phyloP scores from a whole-genome alignment of 2,329 filamentous ascomycete genomes.

The Teratosphaeria epicoccoides region DNA sequence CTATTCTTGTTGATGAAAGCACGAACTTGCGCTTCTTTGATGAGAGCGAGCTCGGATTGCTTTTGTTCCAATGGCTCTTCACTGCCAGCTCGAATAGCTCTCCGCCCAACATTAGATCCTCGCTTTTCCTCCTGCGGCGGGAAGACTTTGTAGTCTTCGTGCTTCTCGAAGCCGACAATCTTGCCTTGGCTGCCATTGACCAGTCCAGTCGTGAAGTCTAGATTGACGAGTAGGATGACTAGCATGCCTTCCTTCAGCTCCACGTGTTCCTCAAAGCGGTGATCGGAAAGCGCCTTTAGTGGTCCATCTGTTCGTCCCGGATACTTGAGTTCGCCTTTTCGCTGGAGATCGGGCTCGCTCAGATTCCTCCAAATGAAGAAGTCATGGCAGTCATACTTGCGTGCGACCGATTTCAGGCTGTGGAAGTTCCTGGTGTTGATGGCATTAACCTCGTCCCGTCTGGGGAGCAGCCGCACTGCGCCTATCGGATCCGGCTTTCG shows the following conservation, averaged over 20 bases:
- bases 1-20: conserved; percentile 28
- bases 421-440: conserved; percentile 2
- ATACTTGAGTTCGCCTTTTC: conserved; percentile 6
- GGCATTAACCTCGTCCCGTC: conserved; percentile 19
- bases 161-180: conserved; percentile 28
- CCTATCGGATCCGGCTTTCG: conserved; percentile 32
- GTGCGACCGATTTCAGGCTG: conserved; percentile 10
- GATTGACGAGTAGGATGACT: conserved; percentile 43
- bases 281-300: conserved; percentile 20
- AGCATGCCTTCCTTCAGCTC: conserved; percentile 42
- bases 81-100: not conserved
- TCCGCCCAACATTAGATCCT: conserved; percentile 5
- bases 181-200: conserved; percentile 41
- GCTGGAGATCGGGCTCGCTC: conserved; percentile 8
- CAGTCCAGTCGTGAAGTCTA: conserved; percentile 32
- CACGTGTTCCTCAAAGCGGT: conserved; percentile 36
- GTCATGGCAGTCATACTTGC: conserved; percentile 10
- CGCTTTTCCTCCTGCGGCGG: conserved; percentile 1
- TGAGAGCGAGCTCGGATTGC: not conserved
- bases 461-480: conserved; percentile 31
- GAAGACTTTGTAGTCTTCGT: conserved; percentile 10
- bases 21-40: conserved; percentile 18
- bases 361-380: conserved; percentile 20
- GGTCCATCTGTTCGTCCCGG: conserved; percentile 7
- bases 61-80: not conserved